Percentiles rank a stretch among this genome's conserved stretches.
These are phyloP conservation scores for Pseudocercospora musae DNA, from an alignment of 2,329 filamentous ascomycete genomes.

Conservation along the genomic window DNA sequence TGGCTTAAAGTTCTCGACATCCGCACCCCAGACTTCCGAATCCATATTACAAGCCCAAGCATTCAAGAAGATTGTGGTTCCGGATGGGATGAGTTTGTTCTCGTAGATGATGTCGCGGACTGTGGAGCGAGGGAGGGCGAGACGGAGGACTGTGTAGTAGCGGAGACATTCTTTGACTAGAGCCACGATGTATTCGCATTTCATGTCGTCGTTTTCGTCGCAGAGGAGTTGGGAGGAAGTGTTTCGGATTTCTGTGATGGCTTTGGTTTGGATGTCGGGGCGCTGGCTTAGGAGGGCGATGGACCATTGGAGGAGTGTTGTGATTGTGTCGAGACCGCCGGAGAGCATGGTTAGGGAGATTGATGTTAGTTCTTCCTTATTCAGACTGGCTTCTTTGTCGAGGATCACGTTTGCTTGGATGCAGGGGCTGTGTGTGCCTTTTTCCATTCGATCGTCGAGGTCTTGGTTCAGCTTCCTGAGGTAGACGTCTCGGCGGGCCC, in stretches of 20 bases:
- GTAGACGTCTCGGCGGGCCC: conserved; percentile 59
- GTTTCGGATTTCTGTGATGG: conserved; percentile 54
- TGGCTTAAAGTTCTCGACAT: conserved; percentile 56
- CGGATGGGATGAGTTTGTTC: conserved; percentile 57
- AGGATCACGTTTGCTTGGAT: conserved; percentile 66
- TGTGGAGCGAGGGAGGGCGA: conserved; percentile 60
- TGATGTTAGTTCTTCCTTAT: conserved; percentile 60
- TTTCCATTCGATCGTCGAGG: conserved; percentile 59
- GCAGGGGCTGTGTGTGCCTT: conserved; percentile 60
- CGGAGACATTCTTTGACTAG: conserved; percentile 61
- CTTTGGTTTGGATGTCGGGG: conserved; percentile 61
- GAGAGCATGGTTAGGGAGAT: conserved; percentile 68
- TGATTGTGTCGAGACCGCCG: conserved; percentile 64
- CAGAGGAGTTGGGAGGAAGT: conserved; percentile 57
- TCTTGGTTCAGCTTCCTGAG: conserved; percentile 56
- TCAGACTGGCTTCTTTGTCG: conserved; percentile 61
- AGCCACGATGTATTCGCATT: conserved; percentile 61
- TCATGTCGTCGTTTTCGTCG: conserved; percentile 60
- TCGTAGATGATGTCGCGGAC: conserved; percentile 59
- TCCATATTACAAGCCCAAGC: conserved; percentile 67
- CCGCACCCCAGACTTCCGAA: conserved; percentile 36
- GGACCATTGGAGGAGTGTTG: conserved; percentile 64
- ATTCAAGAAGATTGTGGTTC: conserved; percentile 63
- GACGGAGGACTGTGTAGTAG: conserved; percentile 61
- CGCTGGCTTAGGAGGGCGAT: conserved; percentile 58